Base-by-base conservation (phyloP, 2,329 filamentous ascomycete species). In the Hortaea werneckii region DNA sequence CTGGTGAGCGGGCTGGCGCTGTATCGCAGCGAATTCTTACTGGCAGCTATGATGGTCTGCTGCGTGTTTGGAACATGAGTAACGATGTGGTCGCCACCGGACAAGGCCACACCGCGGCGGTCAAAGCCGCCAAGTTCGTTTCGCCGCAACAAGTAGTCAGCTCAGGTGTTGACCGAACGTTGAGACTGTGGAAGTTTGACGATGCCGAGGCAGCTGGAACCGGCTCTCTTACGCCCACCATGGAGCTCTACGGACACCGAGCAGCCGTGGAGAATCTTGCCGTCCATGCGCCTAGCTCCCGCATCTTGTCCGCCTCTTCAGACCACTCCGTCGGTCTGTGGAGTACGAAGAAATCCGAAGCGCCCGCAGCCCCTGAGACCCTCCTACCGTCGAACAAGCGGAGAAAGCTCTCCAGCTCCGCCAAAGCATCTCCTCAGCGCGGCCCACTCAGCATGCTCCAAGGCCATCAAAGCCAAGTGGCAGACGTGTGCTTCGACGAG, bases 241-340 rank as follows among this genome's bases (percentile, higher is more conserved):
- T 94, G 53, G 87, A 95, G 60, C 77, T 95, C 5, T 88, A 87
- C 67, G 87, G 86, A 35, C 89, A 95, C 69, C 81, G 75, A 51
- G 80, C 79, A 52, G 77, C 77, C 37, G 78, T 95, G 51, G 83
- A 90, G 60, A 78, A 79, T 42, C 67, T 95, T 45, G 81, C 84
- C 46, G 79, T 89, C 39, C 82, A 92, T 67, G 75, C 76, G 1
- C 73, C 81, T 9, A 83, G 85, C 30, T 82, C 79, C 53, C 82
- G 86, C 50, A 79, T 98, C 51, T 76, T 98, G 46, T 89, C 89
- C 40, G 88, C 87, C 40, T 94, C 87, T 0, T 76, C 82, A 49
- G 92, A 96, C 65, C 82, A 87, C 59, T 79, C 73, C 43, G 72
- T 98, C 55, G 89, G 87, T n/a, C 71, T 96, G 47, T 98, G 94